Percentiles rank a stretch among this genome's conserved stretches.
Conservation (phyloP, 2,329 filamentous ascomycete genomes). For the Nothophoma quercina region DNA sequence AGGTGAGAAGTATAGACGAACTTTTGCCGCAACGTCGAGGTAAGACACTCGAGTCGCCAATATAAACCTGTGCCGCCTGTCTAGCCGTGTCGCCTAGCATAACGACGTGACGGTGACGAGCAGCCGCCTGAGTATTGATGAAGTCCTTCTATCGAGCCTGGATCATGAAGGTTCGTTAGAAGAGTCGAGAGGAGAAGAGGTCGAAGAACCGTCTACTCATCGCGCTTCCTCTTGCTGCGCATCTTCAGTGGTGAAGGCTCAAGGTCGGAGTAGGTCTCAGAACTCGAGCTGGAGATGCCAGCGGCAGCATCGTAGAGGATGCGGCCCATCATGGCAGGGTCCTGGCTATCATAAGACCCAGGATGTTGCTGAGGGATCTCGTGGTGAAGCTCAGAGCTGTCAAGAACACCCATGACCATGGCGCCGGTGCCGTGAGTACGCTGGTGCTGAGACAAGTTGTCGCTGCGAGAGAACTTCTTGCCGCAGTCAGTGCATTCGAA, state of each 20-base stretch:
- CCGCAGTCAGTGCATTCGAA: slow-evolving; percentile 98
- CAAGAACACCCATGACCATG: slow-evolving; percentile 88
- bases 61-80: slow-evolving; percentile 38
- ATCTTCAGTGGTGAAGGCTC: slow-evolving; percentile 57
- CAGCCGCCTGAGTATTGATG: slow-evolving; percentile 22
- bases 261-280: slow-evolving; percentile 47
- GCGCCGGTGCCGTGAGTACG: slow-evolving; percentile 91
- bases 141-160: slow-evolving; percentile 36
- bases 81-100: slow-evolving; percentile 45
- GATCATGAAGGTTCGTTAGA: slow-evolving; percentile 48
- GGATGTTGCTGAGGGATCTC: slow-evolving; percentile 55
- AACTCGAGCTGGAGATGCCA: slow-evolving; percentile 46
- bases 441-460: slow-evolving; percentile 96
- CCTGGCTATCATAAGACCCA: slow-evolving; percentile 44
- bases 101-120: slow-evolving; percentile 42
- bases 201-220: slow-evolving; percentile 53
- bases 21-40: slow-evolving; percentile 35
- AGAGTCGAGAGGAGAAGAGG: slow-evolving; percentile 35
- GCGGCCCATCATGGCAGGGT: slow-evolving; percentile 48
- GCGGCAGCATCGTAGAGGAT: slow-evolving; percentile 51
- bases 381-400: slow-evolving; percentile 66
- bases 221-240: slow-evolving; percentile 79
- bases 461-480: slow-evolving; percentile 98
- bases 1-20: slow-evolving; percentile 34
- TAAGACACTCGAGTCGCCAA: slow-evolving; percentile 27